Percentiles rank a stretch among this genome's conserved stretches.
Conservation (phyloP, 2,329 filamentous ascomycete species). For the Apiospora koreana region DNA sequence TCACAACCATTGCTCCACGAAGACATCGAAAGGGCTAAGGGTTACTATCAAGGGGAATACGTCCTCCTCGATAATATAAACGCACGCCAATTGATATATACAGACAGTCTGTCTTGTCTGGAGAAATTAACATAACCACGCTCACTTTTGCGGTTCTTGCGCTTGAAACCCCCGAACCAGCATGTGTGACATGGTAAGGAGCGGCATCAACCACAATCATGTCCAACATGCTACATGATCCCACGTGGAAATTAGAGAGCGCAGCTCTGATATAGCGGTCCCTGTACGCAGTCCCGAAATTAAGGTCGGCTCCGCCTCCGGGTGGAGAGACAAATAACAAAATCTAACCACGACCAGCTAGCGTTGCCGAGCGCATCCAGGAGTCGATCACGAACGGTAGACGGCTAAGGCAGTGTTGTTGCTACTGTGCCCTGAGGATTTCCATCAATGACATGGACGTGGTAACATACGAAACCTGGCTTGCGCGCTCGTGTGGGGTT, state of each 20-base stretch:
- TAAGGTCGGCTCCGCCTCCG: not conserved
- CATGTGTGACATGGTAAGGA: too few relatives aligned
- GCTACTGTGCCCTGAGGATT: not conserved
- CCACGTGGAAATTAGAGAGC: not conserved
- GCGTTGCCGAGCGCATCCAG: not conserved
- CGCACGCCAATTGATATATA: not conserved
- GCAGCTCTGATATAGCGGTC: not conserved
- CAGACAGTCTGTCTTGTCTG: too few relatives aligned
- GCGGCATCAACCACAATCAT: not conserved
- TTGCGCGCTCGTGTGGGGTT: not conserved
- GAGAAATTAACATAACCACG: too few relatives aligned
- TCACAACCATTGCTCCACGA: not conserved
- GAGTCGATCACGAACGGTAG: constrained; percentile 1
- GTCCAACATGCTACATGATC: not conserved
- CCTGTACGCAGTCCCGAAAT: not conserved
- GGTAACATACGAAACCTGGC: not conserved
- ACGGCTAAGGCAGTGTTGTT: not conserved
- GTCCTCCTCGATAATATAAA: too few relatives aligned
- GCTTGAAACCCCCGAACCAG: too few relatives aligned
- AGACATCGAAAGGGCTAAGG: not conserved
- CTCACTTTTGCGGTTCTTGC: too few relatives aligned
- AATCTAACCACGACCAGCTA: not conserved
- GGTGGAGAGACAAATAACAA: not conserved
- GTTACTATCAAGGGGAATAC: not conserved
- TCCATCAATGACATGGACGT: not conserved